Evolutionary conservation across 108 stramenopile genomes (phyloP).

Genomic region (Skeletonema tropicum): DNA sequence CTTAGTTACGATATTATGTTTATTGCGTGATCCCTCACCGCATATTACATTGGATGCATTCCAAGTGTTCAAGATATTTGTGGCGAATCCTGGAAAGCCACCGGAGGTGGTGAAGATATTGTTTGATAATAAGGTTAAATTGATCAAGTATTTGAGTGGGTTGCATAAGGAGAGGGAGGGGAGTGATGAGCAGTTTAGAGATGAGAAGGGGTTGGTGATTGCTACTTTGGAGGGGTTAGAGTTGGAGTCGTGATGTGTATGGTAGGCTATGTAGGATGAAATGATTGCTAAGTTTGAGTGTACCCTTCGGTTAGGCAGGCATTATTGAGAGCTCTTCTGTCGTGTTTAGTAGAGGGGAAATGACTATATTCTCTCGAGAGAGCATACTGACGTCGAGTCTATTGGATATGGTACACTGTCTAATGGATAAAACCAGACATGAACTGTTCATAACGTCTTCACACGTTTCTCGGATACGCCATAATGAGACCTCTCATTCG

Average conservation of each 20-base stretch:
- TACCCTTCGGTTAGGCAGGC: too few relatives aligned
- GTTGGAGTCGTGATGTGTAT: constrained; percentile 11
- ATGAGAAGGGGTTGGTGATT: constrained; percentile 96
- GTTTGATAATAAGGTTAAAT: constrained; percentile 90
- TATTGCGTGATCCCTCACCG: constrained; percentile 92
- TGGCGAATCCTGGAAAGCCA: constrained; percentile 98
- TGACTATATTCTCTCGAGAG: not conserved
- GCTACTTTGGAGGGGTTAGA: constrained; percentile 80
- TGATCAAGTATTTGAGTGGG: constrained; percentile 90
- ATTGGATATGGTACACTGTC: not conserved
- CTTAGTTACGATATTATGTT: constrained; percentile 84
- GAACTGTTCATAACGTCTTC: too few relatives aligned
- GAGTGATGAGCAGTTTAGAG: constrained; percentile 92
- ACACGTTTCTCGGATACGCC: too few relatives aligned
- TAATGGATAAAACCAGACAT: not conserved
- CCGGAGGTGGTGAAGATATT: constrained; percentile 91
- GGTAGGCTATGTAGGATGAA: not conserved
- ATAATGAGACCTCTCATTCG: too few relatives aligned
- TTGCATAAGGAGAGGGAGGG: constrained; percentile 92
- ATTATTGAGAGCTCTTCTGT: too few relatives aligned
- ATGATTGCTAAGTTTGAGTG: not conserved
- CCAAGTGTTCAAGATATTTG: constrained; percentile 99
- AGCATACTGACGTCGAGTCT: not conserved
- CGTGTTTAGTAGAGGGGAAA: too few relatives aligned
- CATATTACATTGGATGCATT: constrained; percentile 98